These are phyloP conservation scores for Cladosporium sp. DNA, from an alignment of 2,329 filamentous ascomycete species.

Conservation along the genomic window DNA sequence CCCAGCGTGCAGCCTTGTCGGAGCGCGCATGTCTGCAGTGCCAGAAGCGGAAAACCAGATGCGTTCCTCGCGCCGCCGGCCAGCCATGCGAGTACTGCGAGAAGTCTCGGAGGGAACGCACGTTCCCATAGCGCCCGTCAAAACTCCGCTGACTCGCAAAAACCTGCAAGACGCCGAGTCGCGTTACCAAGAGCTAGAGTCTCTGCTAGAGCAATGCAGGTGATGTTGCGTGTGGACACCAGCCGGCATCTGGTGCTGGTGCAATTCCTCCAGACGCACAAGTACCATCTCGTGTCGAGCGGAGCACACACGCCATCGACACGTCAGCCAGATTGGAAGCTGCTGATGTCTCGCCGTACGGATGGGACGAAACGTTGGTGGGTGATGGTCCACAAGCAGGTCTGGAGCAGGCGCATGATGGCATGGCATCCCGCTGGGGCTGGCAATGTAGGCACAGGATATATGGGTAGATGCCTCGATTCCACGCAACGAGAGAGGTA, in stretches of 20 bases:
- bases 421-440: conserved; percentile 5
- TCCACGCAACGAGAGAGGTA: neutral
- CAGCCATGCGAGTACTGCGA: conserved; percentile 30
- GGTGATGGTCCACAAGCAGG: neutral
- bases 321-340: neutral
- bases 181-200: conserved; percentile 25
- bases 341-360: conserved; percentile 1
- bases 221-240: neutral
- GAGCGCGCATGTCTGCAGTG: conserved; percentile 14
- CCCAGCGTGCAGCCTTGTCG: conserved; percentile 3
- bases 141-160: conserved; percentile 32
- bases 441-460: neutral
- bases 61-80: conserved; percentile 24
- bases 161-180: conserved; percentile 32
- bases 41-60: conserved; percentile 15
- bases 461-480: neutral
- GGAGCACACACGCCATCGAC: neutral
- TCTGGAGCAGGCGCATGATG: neutral
- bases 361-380: conserved; percentile 3
- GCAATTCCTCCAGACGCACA: too few species aligned
- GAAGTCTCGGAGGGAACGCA: conserved; percentile 28
- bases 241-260: neutral
- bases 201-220: conserved; percentile 18
- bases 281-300: neutral
- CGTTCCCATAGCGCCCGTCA: conserved; percentile 30